Conservation (phyloP, 1,284 basidiomycete species). For the Puccinia horiana region DNA sequence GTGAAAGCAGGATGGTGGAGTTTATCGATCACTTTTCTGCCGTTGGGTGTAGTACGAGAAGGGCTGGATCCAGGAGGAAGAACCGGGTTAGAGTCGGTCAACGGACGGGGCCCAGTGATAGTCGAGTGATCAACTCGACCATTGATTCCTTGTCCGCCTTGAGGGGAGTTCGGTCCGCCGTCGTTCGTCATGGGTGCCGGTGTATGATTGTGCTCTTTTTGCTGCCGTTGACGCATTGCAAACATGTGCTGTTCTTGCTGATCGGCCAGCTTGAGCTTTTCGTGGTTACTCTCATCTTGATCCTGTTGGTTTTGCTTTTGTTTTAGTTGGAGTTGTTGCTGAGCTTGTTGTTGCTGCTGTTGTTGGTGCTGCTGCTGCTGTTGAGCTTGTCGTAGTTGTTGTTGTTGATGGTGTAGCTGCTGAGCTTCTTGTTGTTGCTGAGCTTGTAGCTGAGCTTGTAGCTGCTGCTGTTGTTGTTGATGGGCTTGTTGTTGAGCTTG, state of each 20-base stretch:
- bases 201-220: background rate
- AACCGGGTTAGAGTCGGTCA: background rate
- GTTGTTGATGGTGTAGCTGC: background rate
- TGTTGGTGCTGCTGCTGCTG: no score
- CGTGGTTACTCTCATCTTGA: background rate
- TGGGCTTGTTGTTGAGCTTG: slow-evolving; percentile 18
- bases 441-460: slow-evolving; percentile 11
- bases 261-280: slow-evolving; percentile 9
- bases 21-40: background rate
- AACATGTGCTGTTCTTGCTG: slow-evolving; percentile 12
- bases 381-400: background rate
- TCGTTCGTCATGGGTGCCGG: background rate
- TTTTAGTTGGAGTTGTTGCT: background rate
- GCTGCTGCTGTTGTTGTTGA: slow-evolving; percentile 7
- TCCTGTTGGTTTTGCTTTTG: background rate
- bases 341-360: no score
- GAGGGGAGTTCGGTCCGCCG: background rate
- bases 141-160: background rate
- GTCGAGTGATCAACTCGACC: background rate
- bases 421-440: background rate
- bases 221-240: slow-evolving; percentile 21
- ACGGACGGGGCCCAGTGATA: background rate
- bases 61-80: background rate
- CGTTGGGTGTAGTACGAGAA: background rate
- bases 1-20: background rate